These are phyloP conservation scores for Erythrobasidium yunnanense DNA, from an alignment of 768 basidiomycete genomes.

Conservation along the genomic window DNA sequence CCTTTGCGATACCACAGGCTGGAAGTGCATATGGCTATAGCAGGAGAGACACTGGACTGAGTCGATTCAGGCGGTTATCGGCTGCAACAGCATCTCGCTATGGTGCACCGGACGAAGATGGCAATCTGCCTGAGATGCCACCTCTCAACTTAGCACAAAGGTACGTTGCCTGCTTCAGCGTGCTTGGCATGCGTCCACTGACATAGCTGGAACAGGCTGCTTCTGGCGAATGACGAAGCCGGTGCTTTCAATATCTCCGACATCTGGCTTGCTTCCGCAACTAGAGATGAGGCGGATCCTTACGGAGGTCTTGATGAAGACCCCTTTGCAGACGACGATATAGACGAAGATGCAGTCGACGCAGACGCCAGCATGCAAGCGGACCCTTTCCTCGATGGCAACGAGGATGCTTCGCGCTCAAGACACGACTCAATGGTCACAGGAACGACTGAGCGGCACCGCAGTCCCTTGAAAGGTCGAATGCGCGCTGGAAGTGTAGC, in stretches of 20 bases:
- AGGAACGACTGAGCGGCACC: background rate
- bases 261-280: constrained; percentile 92
- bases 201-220: constrained; percentile 22
- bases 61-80: constrained; percentile 23
- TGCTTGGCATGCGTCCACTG: background rate
- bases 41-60: constrained; percentile 26
- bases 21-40: constrained; percentile 36
- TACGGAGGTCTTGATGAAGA: constrained; percentile 31
- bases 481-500: background rate
- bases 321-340: constrained; percentile 32
- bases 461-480: constrained; percentile 1
- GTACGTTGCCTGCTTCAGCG: constrained; percentile 34
- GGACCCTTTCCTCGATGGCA: constrained; percentile 23
- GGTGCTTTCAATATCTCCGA: constrained; percentile 90
- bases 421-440: constrained; percentile 22
- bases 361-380: background rate
- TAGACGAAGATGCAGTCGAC: constrained; percentile 5
- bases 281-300: constrained; percentile 44
- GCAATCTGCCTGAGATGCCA: constrained; percentile 23
- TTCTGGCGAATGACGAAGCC: constrained; percentile 66
- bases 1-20: constrained; percentile 14
- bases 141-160: constrained; percentile 77
- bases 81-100: constrained; percentile 33
- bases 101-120: constrained; percentile 35
- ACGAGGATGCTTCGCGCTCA: constrained; percentile 12